A percentile compares a stretch with the other conserved stretches of the same genome.
Conservation (phyloP, 441 rosid species). For the Euphorbia schlechtendalii region DNA sequence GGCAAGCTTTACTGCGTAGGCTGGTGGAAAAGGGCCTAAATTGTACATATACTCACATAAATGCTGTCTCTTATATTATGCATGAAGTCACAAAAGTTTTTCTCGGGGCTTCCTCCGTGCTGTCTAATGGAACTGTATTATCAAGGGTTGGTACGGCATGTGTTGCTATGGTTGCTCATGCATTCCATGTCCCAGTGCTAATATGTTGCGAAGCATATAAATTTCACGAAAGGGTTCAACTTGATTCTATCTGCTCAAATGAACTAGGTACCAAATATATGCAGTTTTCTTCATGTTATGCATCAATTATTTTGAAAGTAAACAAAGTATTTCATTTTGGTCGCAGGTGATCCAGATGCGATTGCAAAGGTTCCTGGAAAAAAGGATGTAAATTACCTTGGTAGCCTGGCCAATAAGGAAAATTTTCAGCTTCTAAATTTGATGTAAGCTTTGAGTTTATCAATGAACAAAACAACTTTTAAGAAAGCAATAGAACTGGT, state of each 20-base stretch:
- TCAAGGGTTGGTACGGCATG: conserved; percentile 96
- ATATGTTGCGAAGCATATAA: conserved; percentile 96
- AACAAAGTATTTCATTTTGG: conserved; percentile 6
- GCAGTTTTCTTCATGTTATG: neutral
- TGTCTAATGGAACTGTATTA: conserved; percentile 89
- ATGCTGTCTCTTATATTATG: conserved; percentile 87
- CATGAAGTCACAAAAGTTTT: conserved; percentile 89
- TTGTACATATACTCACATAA: conserved; percentile 85
- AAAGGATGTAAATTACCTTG: conserved; percentile 51
- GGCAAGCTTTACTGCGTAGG: conserved; percentile 78
- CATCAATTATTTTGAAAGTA: conserved; percentile 1
- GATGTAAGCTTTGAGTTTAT: conserved; percentile 41
- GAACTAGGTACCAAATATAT: conserved; percentile 57
- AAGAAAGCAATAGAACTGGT: neutral
- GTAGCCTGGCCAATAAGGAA: conserved; percentile 43
- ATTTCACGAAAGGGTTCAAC: conserved; percentile 90
- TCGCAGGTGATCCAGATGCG: conserved; percentile 81
- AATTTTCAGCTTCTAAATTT: conserved; percentile 75
- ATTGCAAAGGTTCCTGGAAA: conserved; percentile 63
- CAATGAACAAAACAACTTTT: neutral
- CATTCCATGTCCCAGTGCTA: conserved; percentile 68
- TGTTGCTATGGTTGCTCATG: conserved; percentile 96
- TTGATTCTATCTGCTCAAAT: conserved; percentile 94
- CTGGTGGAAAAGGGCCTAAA: conserved; percentile 70
- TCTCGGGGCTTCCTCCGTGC: conserved; percentile 83